Evolutionary conservation across 2,329 filamentous ascomycete species (phyloP).

Genomic region (Trichoderma pleuroti): DNA sequence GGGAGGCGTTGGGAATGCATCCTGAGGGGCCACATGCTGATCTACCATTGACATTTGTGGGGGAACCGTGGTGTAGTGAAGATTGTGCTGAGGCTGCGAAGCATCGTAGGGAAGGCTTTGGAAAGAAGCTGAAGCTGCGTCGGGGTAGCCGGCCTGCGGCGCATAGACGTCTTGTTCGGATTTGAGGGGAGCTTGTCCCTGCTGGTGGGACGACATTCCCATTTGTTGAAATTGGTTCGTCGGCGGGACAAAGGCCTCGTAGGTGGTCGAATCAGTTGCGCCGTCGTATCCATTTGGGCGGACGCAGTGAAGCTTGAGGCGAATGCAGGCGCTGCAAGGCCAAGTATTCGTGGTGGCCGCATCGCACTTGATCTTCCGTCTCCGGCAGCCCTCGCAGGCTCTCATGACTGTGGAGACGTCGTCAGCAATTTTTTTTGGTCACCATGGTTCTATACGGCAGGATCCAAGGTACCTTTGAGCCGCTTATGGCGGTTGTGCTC

Average conservation of each 20-base stretch:
- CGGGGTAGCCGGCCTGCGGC: conserved; percentile 47
- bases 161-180: conserved; percentile 45
- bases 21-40: conserved; percentile 46
- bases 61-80: conserved; percentile 54
- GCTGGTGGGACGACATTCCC: conserved; percentile 41
- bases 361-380: conserved; percentile 97
- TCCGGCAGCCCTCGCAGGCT: conserved; percentile 90
- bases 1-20: conserved; percentile 51
- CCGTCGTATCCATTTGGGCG: conserved; percentile 73
- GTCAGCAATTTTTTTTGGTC: background rate
- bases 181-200: conserved; percentile 40
- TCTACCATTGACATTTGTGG: conserved; percentile 50
- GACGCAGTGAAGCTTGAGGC: conserved; percentile 88
- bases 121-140: conserved; percentile 43
- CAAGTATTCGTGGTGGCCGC: conserved; percentile 95
- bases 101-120: conserved; percentile 48
- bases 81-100: conserved; percentile 41
- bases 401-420: conserved; percentile 69
- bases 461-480: conserved; percentile 69
- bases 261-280: conserved; percentile 36
- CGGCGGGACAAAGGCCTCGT: conserved; percentile 32
- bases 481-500: conserved; percentile 98
- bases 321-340: conserved; percentile 91
- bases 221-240: conserved; percentile 47
- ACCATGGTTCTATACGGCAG: background rate